These are phyloP conservation scores for Coemansia aciculifera DNA, from an alignment of 192 early-diverging fungal genomes.

Conservation along the genomic window DNA sequence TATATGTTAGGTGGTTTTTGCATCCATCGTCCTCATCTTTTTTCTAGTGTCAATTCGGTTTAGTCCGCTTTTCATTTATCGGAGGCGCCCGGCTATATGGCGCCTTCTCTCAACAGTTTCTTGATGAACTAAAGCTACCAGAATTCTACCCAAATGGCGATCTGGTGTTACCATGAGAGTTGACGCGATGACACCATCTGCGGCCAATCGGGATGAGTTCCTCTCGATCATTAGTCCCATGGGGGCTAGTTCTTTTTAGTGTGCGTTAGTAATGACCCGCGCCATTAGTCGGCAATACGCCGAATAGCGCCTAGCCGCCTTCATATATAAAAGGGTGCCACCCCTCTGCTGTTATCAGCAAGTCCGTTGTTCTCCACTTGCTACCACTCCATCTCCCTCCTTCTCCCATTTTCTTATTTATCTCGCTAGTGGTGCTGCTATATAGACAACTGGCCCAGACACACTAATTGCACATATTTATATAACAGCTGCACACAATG, in stretches of 20 bases:
- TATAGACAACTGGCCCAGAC: not conserved
- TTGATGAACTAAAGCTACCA: not conserved
- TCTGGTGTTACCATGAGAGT: conserved; percentile 5
- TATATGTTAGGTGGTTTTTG: too few relatives aligned
- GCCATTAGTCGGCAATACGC: not conserved
- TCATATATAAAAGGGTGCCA: conserved; percentile 6
- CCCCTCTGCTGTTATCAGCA: not conserved
- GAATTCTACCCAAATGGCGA: conserved; percentile 1
- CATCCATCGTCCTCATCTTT: not conserved
- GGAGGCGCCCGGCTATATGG: not conserved
- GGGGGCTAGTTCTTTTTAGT: conserved; percentile 6
- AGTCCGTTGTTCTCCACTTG: not conserved
- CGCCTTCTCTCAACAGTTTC: not conserved
- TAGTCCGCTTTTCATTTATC: too few relatives aligned
- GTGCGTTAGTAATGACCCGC: not conserved
- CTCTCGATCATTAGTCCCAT: not conserved
- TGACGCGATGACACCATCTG: not conserved
- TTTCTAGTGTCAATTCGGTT: not conserved
- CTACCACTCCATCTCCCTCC: not conserved
- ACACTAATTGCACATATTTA: not conserved
- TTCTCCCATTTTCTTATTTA: not conserved
- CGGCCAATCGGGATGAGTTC: not conserved
- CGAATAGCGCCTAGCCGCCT: not conserved
- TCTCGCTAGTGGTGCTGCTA: not conserved
- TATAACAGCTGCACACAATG: not conserved